phyloP scores from a whole-genome alignment of 2,329 filamentous ascomycete genomes.

The Alternaria sp. region DNA sequence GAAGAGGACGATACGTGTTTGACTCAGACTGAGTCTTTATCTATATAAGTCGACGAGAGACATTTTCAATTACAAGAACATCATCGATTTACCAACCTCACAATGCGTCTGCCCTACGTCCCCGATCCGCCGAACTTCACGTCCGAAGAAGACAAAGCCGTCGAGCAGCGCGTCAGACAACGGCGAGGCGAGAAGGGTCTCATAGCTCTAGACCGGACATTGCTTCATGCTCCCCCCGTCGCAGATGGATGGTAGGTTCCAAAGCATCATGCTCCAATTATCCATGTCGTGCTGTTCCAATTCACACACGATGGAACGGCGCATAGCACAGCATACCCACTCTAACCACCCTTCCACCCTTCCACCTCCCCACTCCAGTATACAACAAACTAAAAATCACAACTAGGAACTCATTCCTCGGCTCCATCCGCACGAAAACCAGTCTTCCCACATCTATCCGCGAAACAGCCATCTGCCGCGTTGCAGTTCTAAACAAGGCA shows the following conservation, averaged over 20 bases:
- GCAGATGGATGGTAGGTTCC: conserved; percentile 60
- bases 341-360: background rate
- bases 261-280: background rate
- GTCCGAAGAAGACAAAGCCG: conserved; percentile 56
- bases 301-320: background rate
- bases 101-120: conserved; percentile 63
- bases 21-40: background rate
- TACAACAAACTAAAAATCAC: too few species aligned
- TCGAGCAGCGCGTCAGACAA: conserved; percentile 59
- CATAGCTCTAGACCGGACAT: conserved; percentile 60
- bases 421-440: conserved; percentile 61
- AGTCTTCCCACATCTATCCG: conserved; percentile 62
- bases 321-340: background rate
- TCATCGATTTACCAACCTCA: background rate
- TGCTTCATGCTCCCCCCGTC: conserved; percentile 62
- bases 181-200: conserved; percentile 59
- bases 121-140: conserved; percentile 57
- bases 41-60: background rate
- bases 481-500: conserved; percentile 79
- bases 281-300: background rate
- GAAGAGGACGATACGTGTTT: background rate
- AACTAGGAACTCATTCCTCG: conserved; percentile 61
- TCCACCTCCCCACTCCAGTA: too few species aligned
- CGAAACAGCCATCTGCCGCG: conserved; percentile 80
- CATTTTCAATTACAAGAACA: background rate